These are phyloP conservation scores for Termitomyces sp. DNA, from an alignment of 768 basidiomycete genomes.

Conservation along the genomic window DNA sequence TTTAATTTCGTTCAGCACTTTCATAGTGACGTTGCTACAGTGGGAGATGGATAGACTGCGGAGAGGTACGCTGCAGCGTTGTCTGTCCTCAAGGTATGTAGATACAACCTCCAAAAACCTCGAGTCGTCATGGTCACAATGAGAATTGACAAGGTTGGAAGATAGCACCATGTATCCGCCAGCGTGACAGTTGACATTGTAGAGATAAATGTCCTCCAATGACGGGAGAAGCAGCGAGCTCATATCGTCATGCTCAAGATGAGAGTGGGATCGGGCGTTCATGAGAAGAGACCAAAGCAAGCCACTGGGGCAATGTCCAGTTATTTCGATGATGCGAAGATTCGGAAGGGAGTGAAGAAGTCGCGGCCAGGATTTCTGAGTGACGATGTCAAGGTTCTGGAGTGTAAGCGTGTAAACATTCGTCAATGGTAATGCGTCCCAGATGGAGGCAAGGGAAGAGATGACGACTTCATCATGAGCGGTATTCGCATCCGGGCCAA, in stretches of 20 bases:
- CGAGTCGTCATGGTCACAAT: conserved; percentile 36
- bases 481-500: conserved; percentile 23
- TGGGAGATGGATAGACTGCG: conserved; percentile 34
- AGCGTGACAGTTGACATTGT: conserved; percentile 34
- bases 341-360: conserved; percentile 26
- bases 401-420: conserved; percentile 30
- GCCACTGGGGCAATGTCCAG: conserved; percentile 35
- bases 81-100: conserved; percentile 27
- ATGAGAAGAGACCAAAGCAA: conserved; percentile 36
- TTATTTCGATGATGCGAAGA: conserved; percentile 32
- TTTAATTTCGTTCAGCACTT: conserved; percentile 21
- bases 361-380: conserved; percentile 35
- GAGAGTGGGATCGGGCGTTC: conserved; percentile 28
- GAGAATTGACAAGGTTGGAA: conserved; percentile 27
- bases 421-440: conserved; percentile 29
- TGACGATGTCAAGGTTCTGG: conserved; percentile 34
- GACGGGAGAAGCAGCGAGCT: conserved; percentile 27
- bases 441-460: conserved; percentile 24
- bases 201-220: conserved; percentile 35
- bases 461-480: conserved; percentile 30
- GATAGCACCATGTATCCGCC: conserved; percentile 38
- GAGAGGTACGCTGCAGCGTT: conserved; percentile 21
- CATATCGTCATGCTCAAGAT: conserved; percentile 22
- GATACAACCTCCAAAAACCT: conserved; percentile 37
- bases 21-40: conserved; percentile 26